These are phyloP conservation scores for Gnomoniopsis smithogilvyi DNA, from an alignment of 2,329 filamentous ascomycete species.

Conservation along the genomic window DNA sequence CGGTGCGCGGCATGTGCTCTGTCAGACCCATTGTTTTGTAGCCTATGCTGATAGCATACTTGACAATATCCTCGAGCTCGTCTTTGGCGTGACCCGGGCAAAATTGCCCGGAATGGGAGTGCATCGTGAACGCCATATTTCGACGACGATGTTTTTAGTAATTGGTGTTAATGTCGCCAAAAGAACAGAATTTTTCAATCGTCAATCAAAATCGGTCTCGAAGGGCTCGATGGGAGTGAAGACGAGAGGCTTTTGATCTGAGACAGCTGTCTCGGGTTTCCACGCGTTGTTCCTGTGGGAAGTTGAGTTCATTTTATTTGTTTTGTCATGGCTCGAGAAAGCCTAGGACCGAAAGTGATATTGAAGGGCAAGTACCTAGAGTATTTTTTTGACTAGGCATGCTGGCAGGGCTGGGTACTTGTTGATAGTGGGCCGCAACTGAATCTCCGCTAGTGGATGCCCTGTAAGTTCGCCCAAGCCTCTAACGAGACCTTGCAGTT, in stretches of 20 bases:
- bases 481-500: background rate
- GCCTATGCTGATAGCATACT: slow-evolving; percentile 71
- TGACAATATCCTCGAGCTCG: slow-evolving; percentile 77
- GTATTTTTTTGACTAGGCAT: background rate
- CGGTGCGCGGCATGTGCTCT: slow-evolving; percentile 88
- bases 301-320: background rate
- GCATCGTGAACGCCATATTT: slow-evolving; percentile 91
- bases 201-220: background rate
- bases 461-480: background rate
- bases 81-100: slow-evolving; percentile 87
- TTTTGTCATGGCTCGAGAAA: background rate
- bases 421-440: too few relatives aligned
- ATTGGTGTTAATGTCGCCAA: background rate
- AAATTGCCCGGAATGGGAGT: slow-evolving; percentile 97
- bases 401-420: too few relatives aligned
- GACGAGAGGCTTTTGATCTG: background rate
- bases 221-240: background rate
- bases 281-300: background rate
- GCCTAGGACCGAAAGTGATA: background rate
- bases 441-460: background rate
- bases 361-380: background rate
- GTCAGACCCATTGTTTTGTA: slow-evolving; percentile 85
- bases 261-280: background rate
- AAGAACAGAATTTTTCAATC: background rate
- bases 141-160: background rate